A percentile compares a stretch with the other conserved stretches of the same genome.
Evolutionary conservation across 2,329 filamentous ascomycete species (phyloP).

Genomic region (Cadophora sp.): DNA sequence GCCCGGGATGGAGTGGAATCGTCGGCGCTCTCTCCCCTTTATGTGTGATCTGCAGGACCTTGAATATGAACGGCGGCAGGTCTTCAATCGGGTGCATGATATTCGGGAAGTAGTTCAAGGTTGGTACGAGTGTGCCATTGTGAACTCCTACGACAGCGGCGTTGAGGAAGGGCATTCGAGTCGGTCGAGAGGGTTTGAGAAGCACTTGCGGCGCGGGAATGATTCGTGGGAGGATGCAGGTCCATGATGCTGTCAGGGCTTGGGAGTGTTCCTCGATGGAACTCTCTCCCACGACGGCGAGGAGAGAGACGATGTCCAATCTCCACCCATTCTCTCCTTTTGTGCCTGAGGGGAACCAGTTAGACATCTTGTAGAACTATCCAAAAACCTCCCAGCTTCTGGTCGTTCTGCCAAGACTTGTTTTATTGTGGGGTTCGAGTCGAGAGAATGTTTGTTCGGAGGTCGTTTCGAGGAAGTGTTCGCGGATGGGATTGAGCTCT

Average conservation of each 20-base stretch:
- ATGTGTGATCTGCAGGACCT: slow-evolving; percentile 57
- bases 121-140: slow-evolving; percentile 60
- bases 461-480: background rate
- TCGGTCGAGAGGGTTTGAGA: slow-evolving; percentile 61
- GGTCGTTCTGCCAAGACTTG: slow-evolving; percentile 1
- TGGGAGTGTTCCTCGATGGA: slow-evolving; percentile 64
- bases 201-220: slow-evolving; percentile 68
- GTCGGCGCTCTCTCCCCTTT: slow-evolving; percentile 22
- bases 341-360: slow-evolving; percentile 53
- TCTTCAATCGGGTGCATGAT: slow-evolving; percentile 63
- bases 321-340: slow-evolving; percentile 55
- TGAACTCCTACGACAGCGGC: slow-evolving; percentile 65
- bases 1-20: background rate
- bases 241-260: slow-evolving; percentile 62
- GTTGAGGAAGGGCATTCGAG: slow-evolving; percentile 60
- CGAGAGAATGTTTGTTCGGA: background rate
- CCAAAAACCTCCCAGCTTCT: background rate
- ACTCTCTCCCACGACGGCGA: slow-evolving; percentile 68
- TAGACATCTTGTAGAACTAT: slow-evolving; percentile 27
- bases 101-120: slow-evolving; percentile 67
- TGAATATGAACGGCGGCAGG: slow-evolving; percentile 55
- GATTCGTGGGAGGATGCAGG: slow-evolving; percentile 64
- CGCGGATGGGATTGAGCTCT: background rate
- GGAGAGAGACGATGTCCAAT: slow-evolving; percentile 66
- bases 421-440: slow-evolving; percentile 12